Conservation (phyloP, 208 protist species). For the Dictyostelium gargantuum region DNA sequence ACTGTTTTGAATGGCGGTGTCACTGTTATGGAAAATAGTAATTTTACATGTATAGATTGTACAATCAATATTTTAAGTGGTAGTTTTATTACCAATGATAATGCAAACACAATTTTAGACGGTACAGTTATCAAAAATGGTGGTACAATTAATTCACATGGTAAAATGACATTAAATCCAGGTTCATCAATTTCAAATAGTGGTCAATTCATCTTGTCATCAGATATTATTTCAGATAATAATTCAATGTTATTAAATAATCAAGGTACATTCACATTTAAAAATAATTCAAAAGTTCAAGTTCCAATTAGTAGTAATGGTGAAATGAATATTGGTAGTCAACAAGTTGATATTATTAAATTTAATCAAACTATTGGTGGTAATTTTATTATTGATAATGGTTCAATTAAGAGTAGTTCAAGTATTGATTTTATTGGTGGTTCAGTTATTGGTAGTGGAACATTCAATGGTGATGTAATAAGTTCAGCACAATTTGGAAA, state of each 20-base stretch:
- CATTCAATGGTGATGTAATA: background rate
- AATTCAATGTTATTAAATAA: background rate
- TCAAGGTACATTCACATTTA: background rate
- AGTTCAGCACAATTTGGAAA: background rate
- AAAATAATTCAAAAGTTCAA: background rate
- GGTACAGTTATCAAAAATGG: background rate
- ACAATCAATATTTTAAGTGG: background rate
- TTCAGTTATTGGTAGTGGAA: background rate
- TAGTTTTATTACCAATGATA: background rate
- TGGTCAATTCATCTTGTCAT: background rate
- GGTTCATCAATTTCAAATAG: background rate
- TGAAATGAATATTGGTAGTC: background rate
- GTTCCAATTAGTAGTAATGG: background rate
- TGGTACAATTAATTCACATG: background rate
- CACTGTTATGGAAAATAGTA: background rate
- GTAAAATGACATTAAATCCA: background rate
- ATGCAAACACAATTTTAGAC: background rate
- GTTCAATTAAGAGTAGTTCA: background rate
- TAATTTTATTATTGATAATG: background rate
- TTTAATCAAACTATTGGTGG: background rate
- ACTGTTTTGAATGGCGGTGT: background rate
- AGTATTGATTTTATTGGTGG: background rate
- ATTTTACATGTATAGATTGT: background rate
- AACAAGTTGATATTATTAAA: background rate
- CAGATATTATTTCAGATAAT: background rate